phyloP scores from a whole-genome alignment of 2,329 filamentous ascomycete species.

The Penicillium sp. region DNA sequence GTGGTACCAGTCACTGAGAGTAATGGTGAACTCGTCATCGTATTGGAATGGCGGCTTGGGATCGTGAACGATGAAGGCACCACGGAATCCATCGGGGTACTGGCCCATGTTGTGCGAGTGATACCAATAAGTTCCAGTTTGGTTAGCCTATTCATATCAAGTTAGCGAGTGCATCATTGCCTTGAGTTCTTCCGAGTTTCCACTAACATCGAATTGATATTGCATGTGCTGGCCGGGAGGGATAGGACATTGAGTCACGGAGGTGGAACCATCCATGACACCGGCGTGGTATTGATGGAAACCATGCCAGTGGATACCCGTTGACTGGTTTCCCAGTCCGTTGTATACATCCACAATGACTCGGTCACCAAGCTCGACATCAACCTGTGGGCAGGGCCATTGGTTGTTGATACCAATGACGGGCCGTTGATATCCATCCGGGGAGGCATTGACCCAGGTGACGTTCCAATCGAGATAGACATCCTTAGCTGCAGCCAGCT shows the following conservation, averaged over 20 bases:
- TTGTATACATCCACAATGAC: conserved; percentile 51
- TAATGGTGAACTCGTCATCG: conserved; percentile 69
- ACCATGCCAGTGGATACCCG: conserved; percentile 68
- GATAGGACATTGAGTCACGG: conserved; percentile 72
- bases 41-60: conserved; percentile 65
- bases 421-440: conserved; percentile 69
- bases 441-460: conserved; percentile 73
- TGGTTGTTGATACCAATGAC: conserved; percentile 77
- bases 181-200: background rate
- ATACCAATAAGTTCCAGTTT: conserved; percentile 81
- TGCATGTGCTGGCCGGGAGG: conserved; percentile 68
- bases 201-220: conserved; percentile 66
- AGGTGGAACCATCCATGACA: conserved; percentile 72
- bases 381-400: conserved; percentile 72
- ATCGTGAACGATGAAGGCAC: conserved; percentile 69
- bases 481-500: conserved; percentile 32
- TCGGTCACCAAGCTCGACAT: conserved; percentile 45
- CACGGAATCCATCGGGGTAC: conserved; percentile 73
- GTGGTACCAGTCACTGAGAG: conserved; percentile 76
- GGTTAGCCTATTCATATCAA: conserved; percentile 54
- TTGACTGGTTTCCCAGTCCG: conserved; percentile 45
- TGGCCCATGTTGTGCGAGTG: conserved; percentile 72
- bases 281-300: conserved; percentile 70
- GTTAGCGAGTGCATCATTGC: background rate
- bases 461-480: conserved; percentile 61